Evolutionary conservation across 2,329 filamentous ascomycete genomes (phyloP).

Genomic region (Lasiodiplodia citricola): DNA sequence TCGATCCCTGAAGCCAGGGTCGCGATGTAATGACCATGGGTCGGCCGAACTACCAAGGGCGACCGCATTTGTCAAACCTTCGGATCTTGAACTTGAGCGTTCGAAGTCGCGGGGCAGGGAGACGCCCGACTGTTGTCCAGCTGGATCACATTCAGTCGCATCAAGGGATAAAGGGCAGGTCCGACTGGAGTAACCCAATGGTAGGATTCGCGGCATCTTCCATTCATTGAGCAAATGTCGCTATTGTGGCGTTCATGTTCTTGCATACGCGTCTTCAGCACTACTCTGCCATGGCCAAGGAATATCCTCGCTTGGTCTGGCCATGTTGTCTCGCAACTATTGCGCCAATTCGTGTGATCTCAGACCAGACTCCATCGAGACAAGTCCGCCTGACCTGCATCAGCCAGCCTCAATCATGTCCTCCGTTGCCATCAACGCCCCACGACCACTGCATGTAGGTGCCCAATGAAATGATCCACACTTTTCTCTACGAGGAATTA

Average conservation of each 20-base stretch:
- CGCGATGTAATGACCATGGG: no score
- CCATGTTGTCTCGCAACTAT: background rate
- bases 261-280: background rate
- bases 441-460: no score
- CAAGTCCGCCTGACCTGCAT: background rate
- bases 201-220: background rate
- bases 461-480: no score
- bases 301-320: background rate
- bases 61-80: background rate
- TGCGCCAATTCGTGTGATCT: constrained; percentile 7
- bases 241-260: background rate
- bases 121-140: background rate
- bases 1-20: background rate
- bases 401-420: background rate
- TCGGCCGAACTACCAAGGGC: background rate
- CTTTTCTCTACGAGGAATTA: no score
- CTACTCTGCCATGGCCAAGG: background rate
- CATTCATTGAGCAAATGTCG: background rate
- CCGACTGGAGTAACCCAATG: background rate
- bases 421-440: background rate
- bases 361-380: background rate
- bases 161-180: background rate
- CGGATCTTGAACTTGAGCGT: background rate
- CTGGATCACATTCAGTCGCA: background rate
- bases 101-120: background rate